These are phyloP conservation scores for Penstemon barbatus DNA, from an alignment of 257 asterid genomes.

Conservation along the genomic window DNA sequence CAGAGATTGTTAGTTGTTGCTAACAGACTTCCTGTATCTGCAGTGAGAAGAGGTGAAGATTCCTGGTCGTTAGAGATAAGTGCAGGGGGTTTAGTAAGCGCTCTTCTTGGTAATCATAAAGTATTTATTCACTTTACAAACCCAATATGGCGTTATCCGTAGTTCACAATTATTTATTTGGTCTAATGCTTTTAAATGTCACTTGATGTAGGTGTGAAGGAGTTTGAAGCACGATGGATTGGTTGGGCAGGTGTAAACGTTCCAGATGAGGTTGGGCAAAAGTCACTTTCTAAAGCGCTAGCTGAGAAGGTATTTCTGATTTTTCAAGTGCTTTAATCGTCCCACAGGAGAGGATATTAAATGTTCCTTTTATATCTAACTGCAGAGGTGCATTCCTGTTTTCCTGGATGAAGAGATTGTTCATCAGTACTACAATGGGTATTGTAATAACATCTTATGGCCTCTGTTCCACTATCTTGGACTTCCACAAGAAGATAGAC, in stretches of 20 bases:
- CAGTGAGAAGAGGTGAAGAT: conserved; percentile 84
- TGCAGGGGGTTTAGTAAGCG: conserved; percentile 97
- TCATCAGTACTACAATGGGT: conserved; percentile 92
- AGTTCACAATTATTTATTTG: background rate
- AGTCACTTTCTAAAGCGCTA: conserved; percentile 73
- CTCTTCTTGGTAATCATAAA: conserved; percentile 77
- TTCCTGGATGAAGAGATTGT: conserved; percentile 90
- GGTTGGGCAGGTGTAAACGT: conserved; percentile 99
- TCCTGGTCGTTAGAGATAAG: conserved; percentile 95
- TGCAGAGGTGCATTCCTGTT: conserved; percentile 91
- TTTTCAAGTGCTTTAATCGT: background rate
- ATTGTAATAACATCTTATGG: conserved; percentile 91
- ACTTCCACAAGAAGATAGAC: conserved; percentile 94
- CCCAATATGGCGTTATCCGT: too few relatives aligned
- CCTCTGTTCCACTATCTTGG: conserved; percentile 93
- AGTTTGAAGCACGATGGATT: conserved; percentile 92
- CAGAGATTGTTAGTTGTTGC: conserved; percentile 97
- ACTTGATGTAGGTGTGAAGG: conserved; percentile 53
- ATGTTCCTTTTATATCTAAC: conserved; percentile 19
- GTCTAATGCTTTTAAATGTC: conserved; percentile 27
- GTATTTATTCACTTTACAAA: too few relatives aligned
- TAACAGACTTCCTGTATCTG: conserved; percentile 95
- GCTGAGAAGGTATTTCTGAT: conserved; percentile 71
- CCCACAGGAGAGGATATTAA: conserved; percentile 10
- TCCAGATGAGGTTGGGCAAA: conserved; percentile 84